Evolutionary conservation across 2,329 filamentous ascomycete genomes (phyloP), one percentile per base, ranked within the genome.

Genomic region (Chaetomium sp.): DNA sequence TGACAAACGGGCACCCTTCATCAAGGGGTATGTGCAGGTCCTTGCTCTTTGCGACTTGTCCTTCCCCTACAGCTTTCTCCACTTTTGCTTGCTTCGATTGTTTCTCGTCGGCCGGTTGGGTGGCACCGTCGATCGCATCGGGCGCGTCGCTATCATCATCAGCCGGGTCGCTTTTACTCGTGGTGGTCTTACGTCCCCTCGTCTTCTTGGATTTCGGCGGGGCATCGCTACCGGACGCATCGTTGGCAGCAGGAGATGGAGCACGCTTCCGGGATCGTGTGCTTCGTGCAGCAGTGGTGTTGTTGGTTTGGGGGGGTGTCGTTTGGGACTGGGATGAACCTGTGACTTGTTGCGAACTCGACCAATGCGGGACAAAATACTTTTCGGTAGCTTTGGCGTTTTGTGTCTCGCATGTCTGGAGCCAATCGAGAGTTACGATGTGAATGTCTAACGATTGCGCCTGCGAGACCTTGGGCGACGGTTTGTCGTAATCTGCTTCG

Each of bases 371-470:
- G 3, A 52, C 12, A 46, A 60, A 62, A 10, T 60, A 32, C 5
- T 65, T 59, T 62, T 74, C 74, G 2, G 64, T 50, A 52, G 76
- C 64, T 36, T 70, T 74, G 9, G 70, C 66, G 46, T 71, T 72
- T 12, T 70, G 67, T 11, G 70, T 59, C 40, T 79, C 70, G 27
- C 77, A 83, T n/a, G 84, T 77, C 1, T 79, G 60, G n/a, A 85
- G 70, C 87, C 87, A 90, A 11, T 79, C 70, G 0, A 85, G 67
- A 8, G 70, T 74, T 33, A 89, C 77, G 46, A 89, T 75, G 2
- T 75, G 75, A 10, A 86, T 69, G 19, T 67, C 72, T 37, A 76
- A 72, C 10, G 72, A 62, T 8, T 72, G 67, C 4, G 76, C 79
- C 12, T 78, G 68, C 62, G 71, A 72, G 60, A 80, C 77, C 64